Conservation (phyloP, 371 early-diverging fungal genomes). For the Mortierella sp. region DNA sequence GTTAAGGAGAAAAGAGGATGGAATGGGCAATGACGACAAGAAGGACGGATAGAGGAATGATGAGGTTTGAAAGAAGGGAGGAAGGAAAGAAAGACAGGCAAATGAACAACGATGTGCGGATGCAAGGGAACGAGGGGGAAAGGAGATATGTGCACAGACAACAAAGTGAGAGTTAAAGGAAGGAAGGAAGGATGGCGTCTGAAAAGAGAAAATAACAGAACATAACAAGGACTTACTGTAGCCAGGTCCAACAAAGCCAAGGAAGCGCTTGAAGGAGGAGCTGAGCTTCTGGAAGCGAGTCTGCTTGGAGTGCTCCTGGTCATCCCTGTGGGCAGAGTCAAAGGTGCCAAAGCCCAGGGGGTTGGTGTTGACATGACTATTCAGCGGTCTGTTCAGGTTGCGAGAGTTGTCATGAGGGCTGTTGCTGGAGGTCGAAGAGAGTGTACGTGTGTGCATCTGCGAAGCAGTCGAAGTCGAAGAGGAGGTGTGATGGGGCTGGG, state of each 20-base stretch:
- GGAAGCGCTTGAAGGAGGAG: constrained; percentile 39
- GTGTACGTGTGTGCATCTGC: constrained; percentile 15
- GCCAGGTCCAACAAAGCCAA: constrained; percentile 58
- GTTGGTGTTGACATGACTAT: background rate
- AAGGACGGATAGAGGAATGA: background rate
- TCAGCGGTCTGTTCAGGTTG: constrained; percentile 9
- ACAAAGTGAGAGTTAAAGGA: constrained; percentile 13
- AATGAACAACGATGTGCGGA: background rate
- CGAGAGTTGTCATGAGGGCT: background rate
- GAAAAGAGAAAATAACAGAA: background rate
- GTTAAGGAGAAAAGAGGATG: background rate
- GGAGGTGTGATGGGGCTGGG: constrained; percentile 12
- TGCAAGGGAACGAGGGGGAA: background rate
- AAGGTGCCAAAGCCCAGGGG: constrained; percentile 17
- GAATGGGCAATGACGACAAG: background rate
- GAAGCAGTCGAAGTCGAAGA: constrained; percentile 13
- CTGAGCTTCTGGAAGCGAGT: constrained; percentile 23
- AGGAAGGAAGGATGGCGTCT: constrained; percentile 5
- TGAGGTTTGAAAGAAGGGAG: background rate
- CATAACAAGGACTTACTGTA: constrained; percentile 44
- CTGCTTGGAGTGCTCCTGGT: constrained; percentile 21
- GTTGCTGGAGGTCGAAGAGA: constrained; percentile 15
- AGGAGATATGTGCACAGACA: background rate
- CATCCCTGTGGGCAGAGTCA: constrained; percentile 14
- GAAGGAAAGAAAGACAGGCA: background rate